These are phyloP conservation scores for Cryptococcus depauperatus DNA, from an alignment of 1,284 basidiomycete species.

Conservation along the genomic window DNA sequence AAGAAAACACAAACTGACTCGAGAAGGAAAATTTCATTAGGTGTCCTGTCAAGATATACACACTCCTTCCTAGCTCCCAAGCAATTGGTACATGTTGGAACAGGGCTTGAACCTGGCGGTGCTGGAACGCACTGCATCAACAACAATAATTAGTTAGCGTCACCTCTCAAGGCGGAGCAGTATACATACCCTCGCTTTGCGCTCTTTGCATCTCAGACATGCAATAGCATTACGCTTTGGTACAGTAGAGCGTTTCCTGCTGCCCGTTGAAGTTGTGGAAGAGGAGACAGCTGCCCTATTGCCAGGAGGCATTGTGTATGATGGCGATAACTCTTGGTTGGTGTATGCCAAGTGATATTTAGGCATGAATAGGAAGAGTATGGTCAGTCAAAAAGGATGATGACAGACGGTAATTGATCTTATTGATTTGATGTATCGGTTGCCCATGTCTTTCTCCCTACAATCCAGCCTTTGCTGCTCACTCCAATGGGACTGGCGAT, in stretches of 20 bases:
- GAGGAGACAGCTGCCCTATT: background rate
- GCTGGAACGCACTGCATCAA: slow-evolving; percentile 22
- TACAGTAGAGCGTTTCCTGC: slow-evolving; percentile 14
- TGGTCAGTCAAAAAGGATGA: too few relatives aligned
- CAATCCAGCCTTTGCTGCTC: too few relatives aligned
- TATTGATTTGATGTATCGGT: too few relatives aligned
- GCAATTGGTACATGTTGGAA: slow-evolving; percentile 26
- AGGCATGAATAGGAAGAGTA: too few relatives aligned
- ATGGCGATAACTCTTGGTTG: too few relatives aligned
- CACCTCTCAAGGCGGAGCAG: background rate
- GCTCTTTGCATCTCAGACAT: slow-evolving; percentile 27
- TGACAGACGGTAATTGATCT: too few relatives aligned
- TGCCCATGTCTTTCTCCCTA: too few relatives aligned
- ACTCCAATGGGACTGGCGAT: too few relatives aligned
- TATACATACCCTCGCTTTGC: slow-evolving; percentile 16
- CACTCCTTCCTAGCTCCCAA: slow-evolving; percentile 20
- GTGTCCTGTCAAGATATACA: slow-evolving; percentile 25
- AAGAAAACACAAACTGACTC: slow-evolving; percentile 15
- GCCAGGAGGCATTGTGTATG: slow-evolving; percentile 1
- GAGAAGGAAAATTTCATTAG: slow-evolving; percentile 26
- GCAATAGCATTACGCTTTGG: slow-evolving; percentile 25
- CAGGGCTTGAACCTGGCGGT: slow-evolving; percentile 17
- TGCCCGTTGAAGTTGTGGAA: background rate
- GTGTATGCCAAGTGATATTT: too few relatives aligned
- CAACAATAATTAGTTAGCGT: background rate